Base-by-base conservation (phyloP, 345 rosid genomes). In the Pistacia integerrima region DNA sequence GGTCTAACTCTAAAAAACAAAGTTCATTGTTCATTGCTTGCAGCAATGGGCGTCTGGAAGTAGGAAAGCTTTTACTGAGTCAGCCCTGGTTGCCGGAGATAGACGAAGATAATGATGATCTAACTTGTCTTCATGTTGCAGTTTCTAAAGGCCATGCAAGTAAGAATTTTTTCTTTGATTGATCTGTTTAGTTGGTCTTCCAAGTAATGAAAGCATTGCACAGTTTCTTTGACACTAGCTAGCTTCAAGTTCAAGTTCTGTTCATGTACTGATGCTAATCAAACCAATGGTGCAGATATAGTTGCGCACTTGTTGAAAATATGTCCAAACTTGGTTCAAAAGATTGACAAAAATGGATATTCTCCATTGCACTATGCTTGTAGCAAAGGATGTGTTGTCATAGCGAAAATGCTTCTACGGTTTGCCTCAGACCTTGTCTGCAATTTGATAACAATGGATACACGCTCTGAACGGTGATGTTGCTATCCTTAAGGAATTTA, bases 321-420 rank as follows among this genome's bases (percentile, higher is more conserved):
- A 18, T 46, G 60, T 14, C 81, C 81, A 5, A 22, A 30, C 4
- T 44, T 78, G 44, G 73, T 76, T 57, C 54, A 28, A 9, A 46
- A 66, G 58, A 33, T 0, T 3, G 81, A 78, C 48, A 20, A 25
- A 35, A 54, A 66, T 72, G 68, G 81, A 22, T 8, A n/a, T 14
- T 64, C 57, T n/a, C 38, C 73, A 9, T 66, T 78, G 69, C 81
- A 78, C 46, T 67, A 28, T 8, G 61, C 69, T 28, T 78, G 55
- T 9, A 36, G 35, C 0, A 57, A 67, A 59, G 72, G 81, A 4
- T 55, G 36, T 4, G 3, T 49, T 11, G 72, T 33, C 22, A 78
- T 67, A 33, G 14, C 73, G 9, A 65, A 17, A 35, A 48, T 67
- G 64, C 73, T 73, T 5, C 64, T 72, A 14, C 6, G 70, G 18